Evolutionary conservation across 106 monocot genomes (phyloP), one percentile per base, ranked within the genome.

Genomic region (Ottelia alismoides): DNA sequence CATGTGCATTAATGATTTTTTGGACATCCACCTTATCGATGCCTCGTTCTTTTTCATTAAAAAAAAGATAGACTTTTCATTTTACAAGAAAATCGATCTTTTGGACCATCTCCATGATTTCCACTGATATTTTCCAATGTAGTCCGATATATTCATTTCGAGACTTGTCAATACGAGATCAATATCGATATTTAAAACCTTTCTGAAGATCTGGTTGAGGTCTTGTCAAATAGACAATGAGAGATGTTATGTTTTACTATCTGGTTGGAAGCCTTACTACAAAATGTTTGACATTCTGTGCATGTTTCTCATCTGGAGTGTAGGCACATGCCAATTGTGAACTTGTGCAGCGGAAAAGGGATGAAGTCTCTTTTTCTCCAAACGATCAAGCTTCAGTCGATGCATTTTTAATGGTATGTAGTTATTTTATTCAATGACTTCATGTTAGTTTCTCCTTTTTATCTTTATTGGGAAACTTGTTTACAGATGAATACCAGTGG

Each of bases 331-430:
- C 61, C 31, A 84, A 88, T 47, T 68, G 55, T 25, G 75, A 73
- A 20, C 78, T 78, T 27, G 78, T 89, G 55, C 65, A 79, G 52
- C 73, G 60, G 57, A 84, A 85, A 74, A 76, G 85, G 70, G 79
- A 85, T 22, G 81, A 70, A 26, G 78, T 79, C 32, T 64, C 78
- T 2, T 96, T 88, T 65, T 96, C 96, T 56, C 81, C 84, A 31
- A 70, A 70, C 52, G 88, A 94, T 66, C 67, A 65, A 52, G 43
- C 61, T 56, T 80, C 94, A 5, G 65, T 78, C 17, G 71, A 94
- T 11, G 63, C 71, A 51, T 89, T 89, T 22, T 69, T 85, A 11
- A 78, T 78, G 88, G 93, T 84, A 27, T 27, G 23, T 31, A n/a
- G 23, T 50, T 22, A 21, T 26, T 21, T 65, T 18, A 21, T 16